phyloP scores from a whole-genome alignment of 1,139 yeast genomes.

The Candida glucosophila region DNA sequence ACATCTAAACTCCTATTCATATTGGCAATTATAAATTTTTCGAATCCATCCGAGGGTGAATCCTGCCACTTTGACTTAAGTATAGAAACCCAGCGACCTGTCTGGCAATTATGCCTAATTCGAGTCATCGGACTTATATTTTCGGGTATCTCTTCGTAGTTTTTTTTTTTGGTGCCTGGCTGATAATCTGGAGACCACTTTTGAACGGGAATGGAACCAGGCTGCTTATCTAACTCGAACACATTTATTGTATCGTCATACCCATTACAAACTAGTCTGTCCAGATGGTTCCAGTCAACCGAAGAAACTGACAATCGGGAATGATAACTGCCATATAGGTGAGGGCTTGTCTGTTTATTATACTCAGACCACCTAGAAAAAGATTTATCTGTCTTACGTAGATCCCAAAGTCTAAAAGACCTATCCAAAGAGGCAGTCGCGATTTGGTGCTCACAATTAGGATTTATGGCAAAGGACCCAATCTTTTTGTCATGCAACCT shows the following conservation, averaged over 20 bases:
- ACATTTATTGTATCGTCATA: constrained; percentile 78
- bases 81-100: constrained; percentile 95
- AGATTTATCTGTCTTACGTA: constrained; percentile 40
- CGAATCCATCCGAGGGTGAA: constrained; percentile 59
- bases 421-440: constrained; percentile 89
- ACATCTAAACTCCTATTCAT: constrained; percentile 85
- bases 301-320: constrained; percentile 77
- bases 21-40: constrained; percentile 84
- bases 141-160: constrained; percentile 16
- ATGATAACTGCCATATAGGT: constrained; percentile 51
- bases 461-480: constrained; percentile 80
- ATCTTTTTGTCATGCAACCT: constrained; percentile 83
- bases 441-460: constrained; percentile 46
- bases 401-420: constrained; percentile 78
- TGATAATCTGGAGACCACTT: constrained; percentile 19
- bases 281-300: constrained; percentile 75
- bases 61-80: constrained; percentile 79
- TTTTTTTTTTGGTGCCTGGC: constrained; percentile 10
- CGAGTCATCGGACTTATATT: constrained; percentile 48
- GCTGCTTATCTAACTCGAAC: constrained; percentile 22
- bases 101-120: constrained; percentile 83
- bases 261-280: constrained; percentile 82
- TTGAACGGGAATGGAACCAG: constrained; percentile 10
- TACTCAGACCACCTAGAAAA: constrained; percentile 33
- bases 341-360: constrained; percentile 35